Evolutionary conservation across 768 basidiomycete genomes (phyloP).

Genomic region (Jaapia argillacea): DNA sequence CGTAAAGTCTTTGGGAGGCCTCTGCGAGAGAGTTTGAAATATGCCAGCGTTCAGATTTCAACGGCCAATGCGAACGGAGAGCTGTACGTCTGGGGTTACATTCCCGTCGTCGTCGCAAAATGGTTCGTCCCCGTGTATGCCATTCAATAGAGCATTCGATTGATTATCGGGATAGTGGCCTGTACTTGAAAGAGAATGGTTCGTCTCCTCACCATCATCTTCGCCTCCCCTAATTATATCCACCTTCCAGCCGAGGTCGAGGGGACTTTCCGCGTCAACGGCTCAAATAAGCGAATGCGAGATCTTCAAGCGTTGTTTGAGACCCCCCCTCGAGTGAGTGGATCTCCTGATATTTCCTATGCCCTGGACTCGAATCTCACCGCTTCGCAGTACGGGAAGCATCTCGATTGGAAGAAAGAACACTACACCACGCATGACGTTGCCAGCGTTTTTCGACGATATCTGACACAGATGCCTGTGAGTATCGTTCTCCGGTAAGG

Average conservation of each 20-base stretch:
- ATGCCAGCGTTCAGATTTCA: slow-evolving; percentile 90
- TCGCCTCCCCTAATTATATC: background rate
- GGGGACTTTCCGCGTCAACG: slow-evolving; percentile 92
- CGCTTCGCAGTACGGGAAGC: slow-evolving; percentile 74
- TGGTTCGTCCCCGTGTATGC: slow-evolving; percentile 44
- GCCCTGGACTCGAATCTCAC: background rate
- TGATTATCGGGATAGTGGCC: slow-evolving; percentile 42
- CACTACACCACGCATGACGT: slow-evolving; percentile 93
- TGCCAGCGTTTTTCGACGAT: slow-evolving; percentile 91
- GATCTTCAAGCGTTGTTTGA: slow-evolving; percentile 92
- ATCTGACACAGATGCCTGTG: slow-evolving; percentile 94
- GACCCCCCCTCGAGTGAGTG: slow-evolving; percentile 67
- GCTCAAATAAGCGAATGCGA: slow-evolving; percentile 92
- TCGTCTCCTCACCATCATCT: slow-evolving; percentile 9
- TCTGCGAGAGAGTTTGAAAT: slow-evolving; percentile 72
- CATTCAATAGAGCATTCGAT: slow-evolving; percentile 6
- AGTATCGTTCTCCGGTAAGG: too few relatives aligned
- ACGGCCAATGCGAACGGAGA: slow-evolving; percentile 78
- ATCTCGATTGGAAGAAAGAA: slow-evolving; percentile 81
- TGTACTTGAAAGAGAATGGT: slow-evolving; percentile 95
- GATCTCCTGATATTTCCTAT: background rate
- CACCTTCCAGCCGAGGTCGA: slow-evolving; percentile 73
- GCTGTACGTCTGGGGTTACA: slow-evolving; percentile 86
- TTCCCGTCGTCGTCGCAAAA: slow-evolving; percentile 96
- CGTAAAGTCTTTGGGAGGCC: slow-evolving; percentile 77